Evolutionary conservation across 495 filamentous ascomycete genomes (phyloP).

Genomic region (Penicillium taxi): DNA sequence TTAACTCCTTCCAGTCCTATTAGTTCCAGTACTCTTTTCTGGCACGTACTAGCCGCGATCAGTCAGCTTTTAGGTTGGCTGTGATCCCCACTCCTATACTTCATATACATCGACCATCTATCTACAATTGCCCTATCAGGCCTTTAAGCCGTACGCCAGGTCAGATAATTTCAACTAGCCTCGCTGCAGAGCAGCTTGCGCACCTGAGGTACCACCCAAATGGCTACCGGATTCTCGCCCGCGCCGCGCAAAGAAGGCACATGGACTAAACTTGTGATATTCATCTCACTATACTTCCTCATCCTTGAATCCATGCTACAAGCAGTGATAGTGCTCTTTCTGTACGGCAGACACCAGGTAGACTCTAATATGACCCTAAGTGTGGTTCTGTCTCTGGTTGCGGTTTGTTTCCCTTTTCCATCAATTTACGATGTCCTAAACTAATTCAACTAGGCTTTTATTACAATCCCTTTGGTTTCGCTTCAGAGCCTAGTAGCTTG

Average conservation of each 20-base stretch:
- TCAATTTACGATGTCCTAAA: background rate
- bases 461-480: slow-evolving; percentile 32
- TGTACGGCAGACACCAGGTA: slow-evolving; percentile 31
- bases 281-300: slow-evolving; percentile 33
- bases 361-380: slow-evolving; percentile 40
- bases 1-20: slow-evolving; percentile 18
- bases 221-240: slow-evolving; percentile 20
- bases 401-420: slow-evolving; percentile 20
- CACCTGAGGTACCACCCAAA: no score
- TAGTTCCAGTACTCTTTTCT: slow-evolving; percentile 2
- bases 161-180: slow-evolving; percentile 1
- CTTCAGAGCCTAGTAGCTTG: slow-evolving; percentile 39
- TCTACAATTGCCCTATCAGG: no score
- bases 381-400: slow-evolving; percentile 29
- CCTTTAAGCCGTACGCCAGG: no score
- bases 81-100: slow-evolving; percentile 2
- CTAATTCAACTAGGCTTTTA: slow-evolving; percentile 27
- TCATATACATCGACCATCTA: no score
- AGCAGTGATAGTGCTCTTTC: slow-evolving; percentile 32
- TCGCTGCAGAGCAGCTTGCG: slow-evolving; percentile 12
- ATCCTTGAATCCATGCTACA: slow-evolving; percentile 33
- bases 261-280: slow-evolving; percentile 38
- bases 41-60: slow-evolving; percentile 3
- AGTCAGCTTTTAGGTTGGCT: slow-evolving; percentile 5
- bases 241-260: slow-evolving; percentile 25